Evolutionary conservation across 2,329 filamentous ascomycete genomes (phyloP).

Genomic region (Arachnopeziza araneosa): DNA sequence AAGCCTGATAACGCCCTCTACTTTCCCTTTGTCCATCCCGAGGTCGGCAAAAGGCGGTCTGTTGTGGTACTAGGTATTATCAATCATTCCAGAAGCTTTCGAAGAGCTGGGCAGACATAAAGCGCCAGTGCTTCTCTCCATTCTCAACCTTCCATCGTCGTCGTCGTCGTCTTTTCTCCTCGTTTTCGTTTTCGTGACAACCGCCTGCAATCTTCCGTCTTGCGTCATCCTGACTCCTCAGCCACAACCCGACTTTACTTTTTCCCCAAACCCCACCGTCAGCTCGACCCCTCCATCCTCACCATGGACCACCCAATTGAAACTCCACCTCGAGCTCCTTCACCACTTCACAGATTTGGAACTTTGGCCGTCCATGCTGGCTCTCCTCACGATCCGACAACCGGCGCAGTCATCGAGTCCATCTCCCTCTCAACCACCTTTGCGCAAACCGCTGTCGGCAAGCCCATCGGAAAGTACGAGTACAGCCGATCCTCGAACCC

Average conservation of each 20-base stretch:
- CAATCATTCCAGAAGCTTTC: neutral
- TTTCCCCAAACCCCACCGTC: neutral
- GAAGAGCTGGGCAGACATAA: too few species aligned
- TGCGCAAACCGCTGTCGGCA: constrained; percentile 81
- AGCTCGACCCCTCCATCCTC: neutral
- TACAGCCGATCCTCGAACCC: constrained; percentile 93
- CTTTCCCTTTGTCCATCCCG: neutral
- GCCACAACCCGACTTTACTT: too few species aligned
- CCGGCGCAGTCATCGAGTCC: constrained; percentile 91
- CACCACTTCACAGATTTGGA: constrained; percentile 76
- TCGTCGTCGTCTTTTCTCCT: neutral
- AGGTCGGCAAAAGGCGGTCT: neutral
- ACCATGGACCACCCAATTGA: constrained; percentile 51
- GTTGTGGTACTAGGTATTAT: neutral
- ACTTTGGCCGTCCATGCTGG: constrained; percentile 95
- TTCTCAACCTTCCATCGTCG: neutral
- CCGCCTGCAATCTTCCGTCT: too few species aligned
- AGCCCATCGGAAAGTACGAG: constrained; percentile 84
- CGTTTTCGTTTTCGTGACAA: too few species aligned
- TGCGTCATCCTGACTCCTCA: too few species aligned
- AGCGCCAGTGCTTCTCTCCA: too few species aligned
- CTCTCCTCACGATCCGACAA: constrained; percentile 80
- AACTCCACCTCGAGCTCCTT: constrained; percentile 67
- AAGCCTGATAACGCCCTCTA: neutral
- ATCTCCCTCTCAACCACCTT: constrained; percentile 97